Base-by-base conservation (phyloP, 768 basidiomycete genomes). In the Fomitopsis pulvina region DNA sequence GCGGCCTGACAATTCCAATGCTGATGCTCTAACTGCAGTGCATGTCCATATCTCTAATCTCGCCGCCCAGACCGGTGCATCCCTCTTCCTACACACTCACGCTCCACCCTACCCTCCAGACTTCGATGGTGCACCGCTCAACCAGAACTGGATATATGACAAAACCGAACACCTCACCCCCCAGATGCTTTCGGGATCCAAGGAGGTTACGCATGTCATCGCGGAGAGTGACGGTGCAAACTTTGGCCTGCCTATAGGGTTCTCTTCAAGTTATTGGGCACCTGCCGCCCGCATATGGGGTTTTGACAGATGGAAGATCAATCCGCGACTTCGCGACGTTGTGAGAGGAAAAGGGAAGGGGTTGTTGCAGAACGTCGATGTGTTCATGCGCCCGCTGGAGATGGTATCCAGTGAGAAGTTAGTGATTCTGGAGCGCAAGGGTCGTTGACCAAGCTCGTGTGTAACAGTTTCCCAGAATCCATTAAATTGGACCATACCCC, bases 41-140 rank as follows among this genome's bases (percentile, higher is more conserved):
- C 79, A 84, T 50, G 78, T 95, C 3, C 87, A 94, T 60, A 80
- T 96, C 39, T 83, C 80, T 45, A 88, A 94, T 54, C 77, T 92
- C 39, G 87, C 89, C 1, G 84, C 90, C 2, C 93, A 95, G 65
- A 92, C 86, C 0, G 95, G 96, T 2, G 88, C 91, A 2, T 87
- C 91, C 0, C 80, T 93, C 47, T 96, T 97, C 73, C 79, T 82
- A 20, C 87, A 90, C 34, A 73, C 78, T 20, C 71, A 85, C 48
- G 66, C 83, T 0, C 73, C 76, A 0, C 86, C 91, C 1, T 74
- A 75, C 46, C 62, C 70, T 45, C 43, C 43, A 51, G 54, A 16
- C 49, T 38, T 42, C 51, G 16, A 47, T 58, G 44, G 55, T 47
- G 34, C 49, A 37, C 29, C 48, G 59, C 21, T 42, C 52, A 43